phyloP scores from a whole-genome alignment of 2,329 filamentous ascomycete genomes.

The Metarhizium album region DNA sequence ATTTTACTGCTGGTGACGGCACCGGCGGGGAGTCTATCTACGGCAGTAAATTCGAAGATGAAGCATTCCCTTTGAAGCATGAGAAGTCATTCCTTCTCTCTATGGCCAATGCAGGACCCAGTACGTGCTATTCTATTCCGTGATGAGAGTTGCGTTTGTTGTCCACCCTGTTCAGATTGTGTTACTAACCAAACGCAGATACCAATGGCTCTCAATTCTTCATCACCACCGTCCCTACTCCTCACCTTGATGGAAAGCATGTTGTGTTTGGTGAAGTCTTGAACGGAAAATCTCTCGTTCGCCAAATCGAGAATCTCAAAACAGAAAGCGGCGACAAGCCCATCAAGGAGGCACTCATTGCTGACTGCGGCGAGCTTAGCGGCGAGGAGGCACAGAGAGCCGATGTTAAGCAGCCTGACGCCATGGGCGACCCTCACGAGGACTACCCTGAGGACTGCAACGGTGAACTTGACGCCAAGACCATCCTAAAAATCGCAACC shows the following conservation, averaged over 20 bases:
- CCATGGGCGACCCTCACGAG: slow-evolving; percentile 83
- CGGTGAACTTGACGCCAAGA: slow-evolving; percentile 50
- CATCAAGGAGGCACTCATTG: slow-evolving; percentile 58
- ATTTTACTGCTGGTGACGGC: slow-evolving; percentile 90
- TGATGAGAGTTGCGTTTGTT: neutral
- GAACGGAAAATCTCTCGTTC: slow-evolving; percentile 81
- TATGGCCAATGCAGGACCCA: slow-evolving; percentile 95
- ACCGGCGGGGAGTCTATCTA: slow-evolving; percentile 97
- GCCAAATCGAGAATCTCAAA: slow-evolving; percentile 76
- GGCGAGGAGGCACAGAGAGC: slow-evolving; percentile 58
- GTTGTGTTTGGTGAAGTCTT: slow-evolving; percentile 95
- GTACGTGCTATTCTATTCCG: slow-evolving; percentile 34
- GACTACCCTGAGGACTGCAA: slow-evolving; percentile 85
- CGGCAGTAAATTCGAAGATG: slow-evolving; percentile 91
- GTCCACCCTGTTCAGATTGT: neutral
- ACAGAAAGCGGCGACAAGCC: slow-evolving; percentile 74
- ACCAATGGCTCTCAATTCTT: slow-evolving; percentile 99
- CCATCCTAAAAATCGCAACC: slow-evolving; percentile 66
- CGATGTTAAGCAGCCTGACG: slow-evolving; percentile 60
- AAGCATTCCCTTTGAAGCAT: slow-evolving; percentile 90
- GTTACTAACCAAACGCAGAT: slow-evolving; percentile 31
- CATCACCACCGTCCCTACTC: slow-evolving; percentile 88
- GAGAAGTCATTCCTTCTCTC: slow-evolving; percentile 86
- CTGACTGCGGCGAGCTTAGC: slow-evolving; percentile 76
- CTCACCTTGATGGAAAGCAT: slow-evolving; percentile 91